Evolutionary conservation across 129 eudicot genomes (phyloP), one percentile per base, ranked within the genome.

Genomic region (Tanacetum coccineum): DNA sequence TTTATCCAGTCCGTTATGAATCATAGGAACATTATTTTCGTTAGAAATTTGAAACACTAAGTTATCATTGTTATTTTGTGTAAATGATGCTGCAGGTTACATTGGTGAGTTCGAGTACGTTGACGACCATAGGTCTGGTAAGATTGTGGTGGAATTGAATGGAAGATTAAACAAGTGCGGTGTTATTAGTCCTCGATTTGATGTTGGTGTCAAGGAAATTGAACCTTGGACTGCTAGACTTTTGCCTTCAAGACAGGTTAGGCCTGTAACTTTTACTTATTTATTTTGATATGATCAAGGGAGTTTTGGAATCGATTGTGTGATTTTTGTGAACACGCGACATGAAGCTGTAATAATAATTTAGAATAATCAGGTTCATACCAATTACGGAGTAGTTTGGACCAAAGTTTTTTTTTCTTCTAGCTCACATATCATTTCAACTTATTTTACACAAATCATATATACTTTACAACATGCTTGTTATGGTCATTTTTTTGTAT

Each of bases 81-180:
- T 19, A 18, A 32, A 4, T 6, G 3, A 26, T 11, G 42, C 4
- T 60, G 19, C 71, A 86, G 93, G 88, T 7, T 86, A 86, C 75
- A 85, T 85, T 17, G 87, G 87, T 42, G 92, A 85, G 74, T 85
- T 85, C 28, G 91, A 85, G 87, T 85, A 69, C 17, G 87, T 85
- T 62, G 87, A 85, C 73, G 91, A 85, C 74, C 91, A 85, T 44
- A 66, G 87, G 45, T 78, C 91, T 28, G 91, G 91, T 30, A 85
- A 85, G 62, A 85, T 85, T 51, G 83, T 84, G 13, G 85, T 84
- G 64, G 85, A 84, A 64, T 36, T 84, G 71, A 84, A 84, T 44
- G 89, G 89, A 20, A 78, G 88, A 66, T 74, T 83, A 45, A 83
- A 83, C 82, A 83, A 83, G 48, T 83, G 88, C 61, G 88, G 88